phyloP scores from a whole-genome alignment of 208 protist species.

The Strigomonas oncopelti region DNA sequence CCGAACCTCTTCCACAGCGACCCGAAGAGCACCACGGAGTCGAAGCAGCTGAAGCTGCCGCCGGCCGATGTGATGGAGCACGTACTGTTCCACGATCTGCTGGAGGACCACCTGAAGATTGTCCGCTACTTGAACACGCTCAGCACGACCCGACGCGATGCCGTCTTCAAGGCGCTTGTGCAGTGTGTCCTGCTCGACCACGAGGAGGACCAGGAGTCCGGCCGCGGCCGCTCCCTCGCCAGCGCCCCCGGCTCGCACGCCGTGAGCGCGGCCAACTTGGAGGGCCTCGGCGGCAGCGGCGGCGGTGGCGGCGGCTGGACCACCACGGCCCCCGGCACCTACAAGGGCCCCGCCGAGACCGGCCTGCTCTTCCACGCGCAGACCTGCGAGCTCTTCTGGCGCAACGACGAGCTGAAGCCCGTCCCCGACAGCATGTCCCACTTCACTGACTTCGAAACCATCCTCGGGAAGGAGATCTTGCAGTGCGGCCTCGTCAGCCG shows the following conservation, averaged over 20 bases:
- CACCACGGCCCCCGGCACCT: slow-evolving; percentile 31
- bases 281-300: neutral
- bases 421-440: slow-evolving; percentile 86
- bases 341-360: slow-evolving; percentile 28
- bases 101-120: slow-evolving; percentile 49
- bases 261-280: slow-evolving; percentile 1
- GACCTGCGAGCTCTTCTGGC: slow-evolving; percentile 79
- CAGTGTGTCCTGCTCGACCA: slow-evolving; percentile 37
- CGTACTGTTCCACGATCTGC: slow-evolving; percentile 52
- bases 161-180: slow-evolving; percentile 32
- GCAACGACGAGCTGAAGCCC: slow-evolving; percentile 71
- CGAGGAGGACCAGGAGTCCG: slow-evolving; percentile 13
- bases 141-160: slow-evolving; percentile 11
- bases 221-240: neutral
- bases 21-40: slow-evolving; percentile 56
- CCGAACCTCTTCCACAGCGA: slow-evolving; percentile 64
- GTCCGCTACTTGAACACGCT: slow-evolving; percentile 23
- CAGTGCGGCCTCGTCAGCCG: slow-evolving; percentile 74
- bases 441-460: slow-evolving; percentile 78
- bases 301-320: slow-evolving; percentile 8
- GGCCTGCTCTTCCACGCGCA: slow-evolving; percentile 72
- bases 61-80: slow-evolving; percentile 73
- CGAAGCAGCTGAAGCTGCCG: slow-evolving; percentile 56
- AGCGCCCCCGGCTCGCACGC: slow-evolving; percentile 9
- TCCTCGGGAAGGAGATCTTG: slow-evolving; percentile 63